phyloP scores from a whole-genome alignment of 441 rosid genomes.

The Populus tomentosa region DNA sequence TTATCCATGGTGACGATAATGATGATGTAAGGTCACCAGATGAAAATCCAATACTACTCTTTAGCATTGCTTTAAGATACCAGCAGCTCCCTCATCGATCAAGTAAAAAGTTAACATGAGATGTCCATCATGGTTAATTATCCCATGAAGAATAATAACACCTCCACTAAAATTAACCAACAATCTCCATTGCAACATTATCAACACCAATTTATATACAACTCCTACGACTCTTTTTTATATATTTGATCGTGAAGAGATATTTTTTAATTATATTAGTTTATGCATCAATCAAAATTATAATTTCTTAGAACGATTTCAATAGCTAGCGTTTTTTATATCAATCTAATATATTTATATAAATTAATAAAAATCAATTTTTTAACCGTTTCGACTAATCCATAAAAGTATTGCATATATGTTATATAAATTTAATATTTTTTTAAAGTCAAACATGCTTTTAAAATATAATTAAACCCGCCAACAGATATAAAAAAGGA shows the following conservation, averaged over 20 bases:
- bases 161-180: slow-evolving; percentile 16
- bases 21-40: slow-evolving; percentile 3
- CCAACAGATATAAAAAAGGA: slow-evolving; percentile 1
- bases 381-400: no score
- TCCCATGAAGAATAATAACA: slow-evolving; percentile 17
- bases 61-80: neutral
- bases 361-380: no score
- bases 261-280: no score
- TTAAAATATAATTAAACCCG: neutral
- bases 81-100: neutral
- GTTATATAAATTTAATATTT: no score
- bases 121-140: slow-evolving; percentile 14
- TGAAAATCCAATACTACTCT: neutral
- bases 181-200: slow-evolving; percentile 12
- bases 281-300: no score
- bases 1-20: neutral
- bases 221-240: neutral
- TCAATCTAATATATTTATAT: no score
- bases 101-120: slow-evolving; percentile 18
- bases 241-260: no score
- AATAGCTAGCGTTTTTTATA: no score
- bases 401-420: no score
- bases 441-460: no score
- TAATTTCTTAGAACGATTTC: no score
- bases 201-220: no score